Evolutionary conservation across 805 yeast species (phyloP).

Genomic region (Candida silvicultrix): DNA sequence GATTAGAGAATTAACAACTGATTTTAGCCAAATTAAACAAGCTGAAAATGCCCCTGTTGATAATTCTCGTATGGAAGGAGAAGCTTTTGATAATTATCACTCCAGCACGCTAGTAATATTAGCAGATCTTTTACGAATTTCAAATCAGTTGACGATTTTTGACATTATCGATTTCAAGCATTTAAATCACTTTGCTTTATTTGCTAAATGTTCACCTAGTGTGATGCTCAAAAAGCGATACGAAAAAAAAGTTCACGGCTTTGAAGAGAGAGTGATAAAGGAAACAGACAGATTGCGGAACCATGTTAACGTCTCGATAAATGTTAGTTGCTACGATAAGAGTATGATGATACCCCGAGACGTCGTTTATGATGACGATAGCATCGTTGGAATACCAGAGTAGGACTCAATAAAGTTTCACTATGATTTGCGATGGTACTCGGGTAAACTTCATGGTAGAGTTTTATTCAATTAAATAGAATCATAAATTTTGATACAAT

Average conservation of each 20-base stretch:
- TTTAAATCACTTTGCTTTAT: neutral
- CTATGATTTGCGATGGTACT: too few species aligned
- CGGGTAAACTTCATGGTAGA: too few species aligned
- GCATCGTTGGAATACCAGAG: neutral
- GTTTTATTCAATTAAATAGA: too few species aligned
- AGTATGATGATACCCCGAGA: neutral
- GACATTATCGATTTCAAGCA: conserved; percentile 1
- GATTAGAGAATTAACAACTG: neutral
- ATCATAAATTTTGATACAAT: neutral
- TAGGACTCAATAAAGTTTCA: too few species aligned
- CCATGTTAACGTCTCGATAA: neutral
- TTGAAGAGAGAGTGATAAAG: neutral
- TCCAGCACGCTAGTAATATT: neutral
- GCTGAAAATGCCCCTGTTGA: neutral
- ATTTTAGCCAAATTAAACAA: neutral
- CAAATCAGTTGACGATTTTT: neutral
- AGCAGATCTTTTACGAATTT: neutral
- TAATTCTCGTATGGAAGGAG: neutral
- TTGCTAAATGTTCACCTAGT: neutral
- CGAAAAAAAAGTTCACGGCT: neutral
- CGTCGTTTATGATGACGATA: neutral
- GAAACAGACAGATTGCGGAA: neutral
- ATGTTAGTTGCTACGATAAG: neutral
- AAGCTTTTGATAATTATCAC: neutral
- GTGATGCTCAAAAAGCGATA: neutral